A percentile compares a stretch with the other conserved stretches of the same genome.
Conservation (phyloP, 2,329 filamentous ascomycete genomes). For the Calonectria multiphialidica region DNA sequence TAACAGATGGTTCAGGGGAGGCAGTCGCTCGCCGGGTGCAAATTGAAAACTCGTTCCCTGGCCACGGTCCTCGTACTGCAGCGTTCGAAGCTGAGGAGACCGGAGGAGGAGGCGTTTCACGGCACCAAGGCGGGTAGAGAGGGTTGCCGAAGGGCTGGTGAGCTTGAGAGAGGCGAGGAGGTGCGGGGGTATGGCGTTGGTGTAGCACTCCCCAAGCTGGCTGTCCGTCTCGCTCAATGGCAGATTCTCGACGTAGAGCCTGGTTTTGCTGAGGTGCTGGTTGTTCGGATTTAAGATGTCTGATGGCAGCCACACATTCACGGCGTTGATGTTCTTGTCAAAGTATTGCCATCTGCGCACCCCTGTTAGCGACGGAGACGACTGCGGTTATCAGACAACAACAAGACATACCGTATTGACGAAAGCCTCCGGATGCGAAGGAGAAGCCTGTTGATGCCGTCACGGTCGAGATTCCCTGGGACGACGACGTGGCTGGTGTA, state of each 20-base stretch:
- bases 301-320: slow-evolving; percentile 52
- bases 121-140: slow-evolving; percentile 54
- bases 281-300: slow-evolving; percentile 51
- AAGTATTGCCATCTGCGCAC: slow-evolving; percentile 54
- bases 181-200: slow-evolving; percentile 53
- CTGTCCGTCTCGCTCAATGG: slow-evolving; percentile 53
- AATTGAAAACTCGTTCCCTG: slow-evolving; percentile 61
- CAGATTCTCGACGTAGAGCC: slow-evolving; percentile 55
- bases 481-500: slow-evolving; percentile 56
- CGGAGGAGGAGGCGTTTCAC: slow-evolving; percentile 58
- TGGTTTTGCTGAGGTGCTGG: slow-evolving; percentile 43
- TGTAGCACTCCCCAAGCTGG: slow-evolving; percentile 50
- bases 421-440: slow-evolving; percentile 50
- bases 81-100: slow-evolving; percentile 49
- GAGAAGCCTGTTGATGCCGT: slow-evolving; percentile 51
- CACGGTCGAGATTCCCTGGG: slow-evolving; percentile 54
- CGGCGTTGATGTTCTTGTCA: slow-evolving; percentile 39
- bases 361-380: slow-evolving; percentile 24
- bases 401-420: slow-evolving; percentile 53
- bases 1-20: slow-evolving; percentile 54
- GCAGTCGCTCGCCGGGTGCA: slow-evolving; percentile 53
- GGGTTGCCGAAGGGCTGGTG: slow-evolving; percentile 52
- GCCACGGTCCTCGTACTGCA: slow-evolving; percentile 59
- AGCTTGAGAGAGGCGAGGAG: slow-evolving; percentile 56
- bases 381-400: not conserved